phyloP scores from a whole-genome alignment of 768 basidiomycete species.

The Lanmaoa pseudosensibilis region DNA sequence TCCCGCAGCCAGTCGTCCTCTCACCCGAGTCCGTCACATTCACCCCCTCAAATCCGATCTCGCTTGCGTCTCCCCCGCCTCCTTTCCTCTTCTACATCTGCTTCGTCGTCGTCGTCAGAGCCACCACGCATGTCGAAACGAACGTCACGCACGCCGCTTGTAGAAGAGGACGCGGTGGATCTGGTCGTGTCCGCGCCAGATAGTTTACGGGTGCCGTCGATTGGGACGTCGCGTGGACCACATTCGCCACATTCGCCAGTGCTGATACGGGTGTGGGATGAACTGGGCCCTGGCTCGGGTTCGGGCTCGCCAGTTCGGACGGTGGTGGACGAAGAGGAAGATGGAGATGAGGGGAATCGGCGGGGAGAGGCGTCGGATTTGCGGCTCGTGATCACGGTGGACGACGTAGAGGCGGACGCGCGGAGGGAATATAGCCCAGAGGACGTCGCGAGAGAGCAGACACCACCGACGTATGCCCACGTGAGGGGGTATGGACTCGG shows the following conservation, averaged over 20 bases:
- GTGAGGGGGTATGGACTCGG: slow-evolving; percentile 7
- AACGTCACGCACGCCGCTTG: slow-evolving; percentile 19
- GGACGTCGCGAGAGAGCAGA: slow-evolving; percentile 14
- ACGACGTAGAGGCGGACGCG: not conserved
- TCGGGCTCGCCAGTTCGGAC: not conserved
- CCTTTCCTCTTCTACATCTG: not conserved
- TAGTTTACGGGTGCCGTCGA: slow-evolving; percentile 14
- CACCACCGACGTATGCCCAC: slow-evolving; percentile 20
- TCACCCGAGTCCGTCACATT: not conserved
- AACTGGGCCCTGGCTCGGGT: not conserved
- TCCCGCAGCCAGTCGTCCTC: slow-evolving; percentile 13
- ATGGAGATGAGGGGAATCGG: not conserved
- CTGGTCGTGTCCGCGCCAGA: slow-evolving; percentile 55
- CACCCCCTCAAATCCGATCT: slow-evolving; percentile 3
- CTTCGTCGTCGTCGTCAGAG: not conserved
- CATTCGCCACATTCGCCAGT: slow-evolving; percentile 20
- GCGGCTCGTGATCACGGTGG: slow-evolving; percentile 4
- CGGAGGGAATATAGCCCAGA: not conserved
- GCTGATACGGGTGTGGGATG: slow-evolving; percentile 31
- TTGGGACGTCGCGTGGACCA: slow-evolving; percentile 1
- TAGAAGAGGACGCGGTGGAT: slow-evolving; percentile 76
- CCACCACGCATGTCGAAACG: slow-evolving; percentile 7
- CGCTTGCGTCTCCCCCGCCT: slow-evolving; percentile 12
- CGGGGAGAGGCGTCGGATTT: not conserved
- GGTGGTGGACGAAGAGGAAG: not conserved